Percentiles rank a stretch among this genome's conserved stretches.
Evolutionary conservation across 768 basidiomycete species (phyloP).

Genomic region (Boletus subcaerulescens): DNA sequence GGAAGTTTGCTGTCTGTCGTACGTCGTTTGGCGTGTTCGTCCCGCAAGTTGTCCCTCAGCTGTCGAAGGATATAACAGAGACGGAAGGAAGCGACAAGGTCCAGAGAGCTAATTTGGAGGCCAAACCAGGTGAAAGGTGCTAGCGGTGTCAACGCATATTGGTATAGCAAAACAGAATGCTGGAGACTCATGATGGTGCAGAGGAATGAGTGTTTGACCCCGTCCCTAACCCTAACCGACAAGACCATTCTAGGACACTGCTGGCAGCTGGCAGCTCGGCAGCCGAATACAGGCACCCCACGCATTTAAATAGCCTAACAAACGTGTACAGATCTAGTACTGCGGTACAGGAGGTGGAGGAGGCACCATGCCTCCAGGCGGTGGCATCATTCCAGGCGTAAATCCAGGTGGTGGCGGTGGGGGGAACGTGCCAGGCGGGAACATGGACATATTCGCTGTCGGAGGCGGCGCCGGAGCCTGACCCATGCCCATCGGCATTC

Average conservation of each 20-base stretch:
- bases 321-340: slow-evolving; percentile 22
- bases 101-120: slow-evolving; percentile 55
- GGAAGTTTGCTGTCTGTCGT: slow-evolving; percentile 31
- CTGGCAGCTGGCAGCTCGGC: too few species aligned
- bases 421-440: slow-evolving; percentile 45
- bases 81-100: slow-evolving; percentile 63
- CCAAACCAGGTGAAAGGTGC: slow-evolving; percentile 70
- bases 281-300: neutral
- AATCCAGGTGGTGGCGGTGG: slow-evolving; percentile 70
- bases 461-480: slow-evolving; percentile 34
- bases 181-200: slow-evolving; percentile 30
- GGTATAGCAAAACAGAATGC: slow-evolving; percentile 50
- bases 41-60: slow-evolving; percentile 49
- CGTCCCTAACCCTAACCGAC: neutral
- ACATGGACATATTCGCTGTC: slow-evolving; percentile 42
- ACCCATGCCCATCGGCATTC: slow-evolving; percentile 36
- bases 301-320: neutral
- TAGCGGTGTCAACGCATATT: slow-evolving; percentile 53
- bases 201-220: neutral
- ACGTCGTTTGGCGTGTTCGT: slow-evolving; percentile 41
- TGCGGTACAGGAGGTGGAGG: slow-evolving; percentile 44
- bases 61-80: slow-evolving; percentile 70
- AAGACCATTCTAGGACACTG: neutral
- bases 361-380: slow-evolving; percentile 36
- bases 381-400: slow-evolving; percentile 43